Evolutionary conservation across 1,284 basidiomycete species (phyloP), one percentile per base, ranked within the genome.

Genomic region (Papiliotrema nemorosa): DNA sequence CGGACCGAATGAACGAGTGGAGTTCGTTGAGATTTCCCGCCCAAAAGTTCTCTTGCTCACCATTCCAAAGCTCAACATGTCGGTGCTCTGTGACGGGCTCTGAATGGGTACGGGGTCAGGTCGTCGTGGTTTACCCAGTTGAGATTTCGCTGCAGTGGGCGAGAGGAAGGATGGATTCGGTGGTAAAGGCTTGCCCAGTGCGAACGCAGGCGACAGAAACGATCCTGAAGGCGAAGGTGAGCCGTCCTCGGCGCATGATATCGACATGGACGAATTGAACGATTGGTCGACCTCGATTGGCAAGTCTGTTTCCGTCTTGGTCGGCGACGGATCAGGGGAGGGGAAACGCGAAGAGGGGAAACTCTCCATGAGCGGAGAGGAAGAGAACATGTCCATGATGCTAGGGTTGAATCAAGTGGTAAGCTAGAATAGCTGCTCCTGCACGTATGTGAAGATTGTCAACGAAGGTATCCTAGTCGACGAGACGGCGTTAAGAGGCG

Each of bases 211-310:
- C 63, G 66, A 10, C 63, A 66, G 38, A 47, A 53, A 34, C 18
- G 18, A 12, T 6, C 10, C 35, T 16, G 45, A 7, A 14, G 45
- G 34, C 13, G 53, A 43, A 25, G 63, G 62, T 16, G 60, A 64
- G 20, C 54, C 52, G 33, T 66, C 62, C 35, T 54, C 52, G 31
- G 37, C n/a, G 29, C 47, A 48, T 13, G 60, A 60, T 38, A 75
- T 58, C 13, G 67, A 69, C 64, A 75, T 66, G 48, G 70, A 71
- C 36, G 72, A 70, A 60, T 70, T 73, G 67, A 75, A 75, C 3
- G 71, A 73, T 49, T 67, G 66, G 53, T 75, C 73, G 31, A 75
- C 70, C 22, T 74, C 73, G 38, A 63, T 60, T 5, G 71, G 69
- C 7, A 74, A 54, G 42, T 73, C 71, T 24, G 60, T 60, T 33